Percentiles rank a stretch among this genome's conserved stretches.
Evolutionary conservation across 208 protist genomes (phyloP).

Genomic region (Trypanosoma melophagium): DNA sequence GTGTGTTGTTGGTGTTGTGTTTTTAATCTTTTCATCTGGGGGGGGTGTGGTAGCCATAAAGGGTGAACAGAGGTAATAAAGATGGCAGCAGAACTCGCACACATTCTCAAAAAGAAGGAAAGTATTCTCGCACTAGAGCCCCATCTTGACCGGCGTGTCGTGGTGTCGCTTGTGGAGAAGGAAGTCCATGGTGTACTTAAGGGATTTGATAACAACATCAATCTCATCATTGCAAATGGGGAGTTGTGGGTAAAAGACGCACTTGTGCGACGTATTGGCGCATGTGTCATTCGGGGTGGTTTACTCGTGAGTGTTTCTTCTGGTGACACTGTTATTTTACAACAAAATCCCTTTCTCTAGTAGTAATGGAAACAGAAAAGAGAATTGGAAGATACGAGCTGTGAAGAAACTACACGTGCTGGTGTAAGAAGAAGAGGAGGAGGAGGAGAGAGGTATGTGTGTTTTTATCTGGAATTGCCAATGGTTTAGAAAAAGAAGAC

Average conservation of each 20-base stretch:
- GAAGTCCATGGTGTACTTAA: constrained; percentile 78
- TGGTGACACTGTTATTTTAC: constrained; percentile 52
- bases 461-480: no score
- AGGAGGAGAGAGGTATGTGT: no score
- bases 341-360: constrained; percentile 44
- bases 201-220: constrained; percentile 89
- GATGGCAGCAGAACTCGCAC: constrained; percentile 73
- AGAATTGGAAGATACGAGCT: no score
- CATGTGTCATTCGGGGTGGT: constrained; percentile 74
- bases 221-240: constrained; percentile 71
- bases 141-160: constrained; percentile 75
- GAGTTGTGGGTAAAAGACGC: constrained; percentile 56
- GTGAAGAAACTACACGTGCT: no score
- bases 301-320: constrained; percentile 55
- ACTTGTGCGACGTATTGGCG: constrained; percentile 50
- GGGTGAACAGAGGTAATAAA: no score
- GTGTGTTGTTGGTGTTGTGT: background rate
- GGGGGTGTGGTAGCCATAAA: background rate
- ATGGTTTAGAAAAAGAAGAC: no score
- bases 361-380: no score
- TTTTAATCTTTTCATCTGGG: background rate
- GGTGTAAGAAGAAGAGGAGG: no score
- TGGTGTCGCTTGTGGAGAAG: constrained; percentile 39
- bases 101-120: constrained; percentile 81
- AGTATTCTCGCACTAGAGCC: constrained; percentile 70